Conservation (phyloP, 2,329 filamentous ascomycete genomes). For the Colletotrichum aenigma region DNA sequence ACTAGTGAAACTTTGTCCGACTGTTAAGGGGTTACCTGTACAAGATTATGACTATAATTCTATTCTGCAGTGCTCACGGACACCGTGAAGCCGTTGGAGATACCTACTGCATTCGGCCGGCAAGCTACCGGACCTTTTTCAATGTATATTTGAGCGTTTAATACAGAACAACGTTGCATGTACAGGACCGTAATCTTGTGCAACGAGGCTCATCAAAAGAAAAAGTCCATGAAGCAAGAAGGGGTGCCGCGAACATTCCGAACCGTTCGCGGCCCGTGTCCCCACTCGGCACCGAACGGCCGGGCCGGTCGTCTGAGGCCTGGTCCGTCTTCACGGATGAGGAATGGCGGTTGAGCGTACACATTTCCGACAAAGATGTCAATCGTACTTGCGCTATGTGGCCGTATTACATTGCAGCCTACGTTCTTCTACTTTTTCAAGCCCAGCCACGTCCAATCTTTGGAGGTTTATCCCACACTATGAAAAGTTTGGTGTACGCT, state of each 20-base stretch:
- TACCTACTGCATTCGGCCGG: neutral
- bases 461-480: neutral
- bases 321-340: neutral
- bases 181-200: accelerated
- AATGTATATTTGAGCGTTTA: neutral
- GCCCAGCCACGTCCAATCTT: neutral
- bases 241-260: neutral
- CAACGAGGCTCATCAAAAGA: neutral
- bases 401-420: neutral
- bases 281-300: neutral
- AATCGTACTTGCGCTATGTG: accelerated
- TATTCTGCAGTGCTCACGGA: neutral
- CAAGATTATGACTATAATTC: neutral
- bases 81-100: neutral
- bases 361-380: neutral
- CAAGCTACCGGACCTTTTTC: neutral
- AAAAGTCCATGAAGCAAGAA: neutral
- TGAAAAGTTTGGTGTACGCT: neutral
- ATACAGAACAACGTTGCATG: neutral
- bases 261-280: neutral
- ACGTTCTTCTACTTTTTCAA: neutral
- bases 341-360: neutral
- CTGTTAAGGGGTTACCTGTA: neutral
- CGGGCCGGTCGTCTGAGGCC: neutral
- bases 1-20: neutral